These are phyloP conservation scores for Nymphaea thermarum DNA, from an alignment of 164 flowering plant genomes.

Conservation along the genomic window DNA sequence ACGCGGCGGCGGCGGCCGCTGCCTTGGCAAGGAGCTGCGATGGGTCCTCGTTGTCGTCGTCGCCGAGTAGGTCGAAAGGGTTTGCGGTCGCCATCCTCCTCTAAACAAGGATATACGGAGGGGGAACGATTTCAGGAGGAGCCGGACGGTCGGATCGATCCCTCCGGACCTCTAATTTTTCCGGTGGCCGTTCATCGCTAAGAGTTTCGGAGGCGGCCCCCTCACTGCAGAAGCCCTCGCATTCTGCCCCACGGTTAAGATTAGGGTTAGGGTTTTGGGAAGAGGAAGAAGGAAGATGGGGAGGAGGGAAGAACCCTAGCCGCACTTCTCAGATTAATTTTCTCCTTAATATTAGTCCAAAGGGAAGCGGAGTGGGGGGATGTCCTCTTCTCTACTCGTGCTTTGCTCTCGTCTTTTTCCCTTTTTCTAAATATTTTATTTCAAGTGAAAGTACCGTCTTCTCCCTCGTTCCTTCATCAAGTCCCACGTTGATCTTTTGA, in stretches of 20 bases:
- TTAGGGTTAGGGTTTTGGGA: background rate
- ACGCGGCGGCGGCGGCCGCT: slow-evolving; percentile 22
- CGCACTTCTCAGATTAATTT: slow-evolving; percentile 4
- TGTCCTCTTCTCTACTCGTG: background rate
- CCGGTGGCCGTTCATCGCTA: slow-evolving; percentile 1
- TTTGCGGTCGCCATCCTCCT: slow-evolving; percentile 18
- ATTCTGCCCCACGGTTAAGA: no score
- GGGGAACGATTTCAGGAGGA: background rate
- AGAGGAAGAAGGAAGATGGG: background rate
- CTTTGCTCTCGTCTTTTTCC: background rate
- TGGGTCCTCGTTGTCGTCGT: slow-evolving; percentile 63
- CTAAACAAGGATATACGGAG: background rate
- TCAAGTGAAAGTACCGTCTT: no score
- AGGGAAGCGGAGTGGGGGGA: background rate
- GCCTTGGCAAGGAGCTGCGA: slow-evolving; percentile 46
- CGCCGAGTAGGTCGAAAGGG: slow-evolving; percentile 69
- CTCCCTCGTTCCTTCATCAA: no score
- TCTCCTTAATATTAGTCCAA: no score
- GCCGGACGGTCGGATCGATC: slow-evolving; percentile 3
- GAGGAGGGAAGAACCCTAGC: slow-evolving; percentile 12
- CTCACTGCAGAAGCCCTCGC: background rate
- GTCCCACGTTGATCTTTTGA: no score
- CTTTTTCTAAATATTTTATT: background rate
- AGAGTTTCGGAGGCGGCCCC: slow-evolving; percentile 3
- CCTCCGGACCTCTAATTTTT: slow-evolving; percentile 6